Conservation (phyloP, 176 grass and related monocot genomes). For the Triticum dicoccoides region DNA sequence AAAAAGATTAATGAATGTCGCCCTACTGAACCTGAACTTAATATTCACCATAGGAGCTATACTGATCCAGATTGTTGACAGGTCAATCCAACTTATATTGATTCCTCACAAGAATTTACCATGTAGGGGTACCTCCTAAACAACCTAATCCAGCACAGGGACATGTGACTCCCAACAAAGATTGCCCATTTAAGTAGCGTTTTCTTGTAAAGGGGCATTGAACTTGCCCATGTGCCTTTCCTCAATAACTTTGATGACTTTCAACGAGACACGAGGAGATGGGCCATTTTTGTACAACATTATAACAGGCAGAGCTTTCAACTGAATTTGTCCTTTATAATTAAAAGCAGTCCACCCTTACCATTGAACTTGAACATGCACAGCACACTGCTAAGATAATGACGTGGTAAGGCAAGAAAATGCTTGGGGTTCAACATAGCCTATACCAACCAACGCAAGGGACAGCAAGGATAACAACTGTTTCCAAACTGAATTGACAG, state of each 20-base stretch:
- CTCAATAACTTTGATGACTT: conserved; percentile 25
- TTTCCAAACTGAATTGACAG: not conserved
- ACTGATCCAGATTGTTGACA: not conserved
- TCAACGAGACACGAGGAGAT: not conserved
- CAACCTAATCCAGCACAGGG: not conserved
- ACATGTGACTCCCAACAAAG: not conserved
- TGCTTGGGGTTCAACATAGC: not conserved
- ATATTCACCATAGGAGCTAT: not conserved
- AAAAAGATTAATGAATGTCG: not conserved
- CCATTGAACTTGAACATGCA: not conserved
- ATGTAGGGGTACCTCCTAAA: not conserved
- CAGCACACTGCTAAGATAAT: conserved; percentile 1
- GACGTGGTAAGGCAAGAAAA: not conserved
- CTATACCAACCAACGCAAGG: not conserved
- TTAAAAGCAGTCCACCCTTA: not conserved
- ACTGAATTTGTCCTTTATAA: conserved; percentile 2
- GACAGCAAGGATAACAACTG: not conserved
- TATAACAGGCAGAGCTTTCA: not conserved
- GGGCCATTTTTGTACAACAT: not conserved
- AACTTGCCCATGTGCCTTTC: conserved; percentile 16
- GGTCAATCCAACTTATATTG: not conserved
- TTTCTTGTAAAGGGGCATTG: not conserved
- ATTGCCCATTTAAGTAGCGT: not conserved
- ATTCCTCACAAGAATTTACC: not conserved
- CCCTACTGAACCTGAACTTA: not conserved